These are phyloP conservation scores for Coemansia sp. DNA, from an alignment of 192 early-diverging fungal species.

Conservation along the genomic window DNA sequence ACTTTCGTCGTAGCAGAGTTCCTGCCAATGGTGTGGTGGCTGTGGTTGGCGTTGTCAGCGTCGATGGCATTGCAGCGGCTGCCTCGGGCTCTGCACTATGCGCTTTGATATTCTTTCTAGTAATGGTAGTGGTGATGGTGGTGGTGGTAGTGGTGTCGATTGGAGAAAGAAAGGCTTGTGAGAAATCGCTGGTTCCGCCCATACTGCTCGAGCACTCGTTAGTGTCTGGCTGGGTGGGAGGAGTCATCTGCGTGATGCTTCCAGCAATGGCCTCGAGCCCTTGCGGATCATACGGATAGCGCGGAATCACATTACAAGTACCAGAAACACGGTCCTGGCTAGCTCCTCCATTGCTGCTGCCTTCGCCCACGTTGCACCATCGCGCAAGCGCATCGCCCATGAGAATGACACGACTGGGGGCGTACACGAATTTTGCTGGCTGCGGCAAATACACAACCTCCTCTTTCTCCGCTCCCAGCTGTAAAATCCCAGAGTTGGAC, in stretches of 20 bases:
- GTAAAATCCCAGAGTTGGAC: not conserved
- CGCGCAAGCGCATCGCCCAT: not conserved
- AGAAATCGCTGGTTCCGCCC: constrained; percentile 31
- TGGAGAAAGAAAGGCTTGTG: constrained; percentile 35
- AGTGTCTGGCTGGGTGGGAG: constrained; percentile 29
- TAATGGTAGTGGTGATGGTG: too few species aligned
- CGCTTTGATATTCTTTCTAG: not conserved
- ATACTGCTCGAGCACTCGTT: not conserved
- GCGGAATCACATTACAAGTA: not conserved
- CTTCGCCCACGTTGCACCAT: not conserved
- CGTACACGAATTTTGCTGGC: constrained; percentile 33
- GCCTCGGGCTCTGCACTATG: not conserved
- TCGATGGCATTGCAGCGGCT: not conserved
- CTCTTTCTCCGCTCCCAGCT: not conserved
- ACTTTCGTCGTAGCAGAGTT: not conserved
- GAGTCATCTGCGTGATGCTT: constrained; percentile 17
- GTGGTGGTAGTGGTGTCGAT: constrained; percentile 9
- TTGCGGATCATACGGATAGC: constrained; percentile 41
- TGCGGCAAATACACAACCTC: constrained; percentile 18
- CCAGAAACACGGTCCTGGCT: not conserved
- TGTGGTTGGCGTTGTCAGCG: constrained; percentile 1
- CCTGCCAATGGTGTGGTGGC: not conserved
- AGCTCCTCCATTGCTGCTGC: too few species aligned
- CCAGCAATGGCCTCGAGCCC: constrained; percentile 14
- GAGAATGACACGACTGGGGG: constrained; percentile 28